Evolutionary conservation across 768 basidiomycete genomes (phyloP).

Genomic region (Boletus subparvulus): DNA sequence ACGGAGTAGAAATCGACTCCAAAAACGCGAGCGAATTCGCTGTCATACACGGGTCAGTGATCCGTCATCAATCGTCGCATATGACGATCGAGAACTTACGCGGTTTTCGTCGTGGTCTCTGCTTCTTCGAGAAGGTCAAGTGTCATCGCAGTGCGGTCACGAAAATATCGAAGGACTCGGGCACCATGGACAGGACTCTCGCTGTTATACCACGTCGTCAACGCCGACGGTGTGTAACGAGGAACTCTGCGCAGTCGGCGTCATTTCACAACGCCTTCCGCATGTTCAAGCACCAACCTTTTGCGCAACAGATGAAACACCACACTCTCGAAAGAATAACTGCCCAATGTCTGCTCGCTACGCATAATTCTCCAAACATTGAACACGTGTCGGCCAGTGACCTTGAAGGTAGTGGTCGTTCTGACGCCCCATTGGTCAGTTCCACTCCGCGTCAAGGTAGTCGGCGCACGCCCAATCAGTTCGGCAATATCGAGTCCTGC

Average conservation of each 20-base stretch:
- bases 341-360: conserved; percentile 70
- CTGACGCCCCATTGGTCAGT: conserved; percentile 68
- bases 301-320: conserved; percentile 75
- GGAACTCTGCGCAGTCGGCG: conserved; percentile 57
- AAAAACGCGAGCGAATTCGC: conserved; percentile 96
- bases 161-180: conserved; percentile 61
- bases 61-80: neutral
- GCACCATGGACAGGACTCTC: conserved; percentile 52
- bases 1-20: conserved; percentile 98
- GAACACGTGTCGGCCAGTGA: conserved; percentile 85
- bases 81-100: conserved; percentile 47
- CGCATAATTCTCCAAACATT: conserved; percentile 94
- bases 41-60: conserved; percentile 32
- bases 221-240: conserved; percentile 58
- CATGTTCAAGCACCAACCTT: conserved; percentile 48
- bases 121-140: conserved; percentile 79
- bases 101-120: conserved; percentile 85
- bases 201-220: conserved; percentile 71
- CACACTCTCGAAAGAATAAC: conserved; percentile 89
- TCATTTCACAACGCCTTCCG: neutral
- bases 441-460: conserved; percentile 31
- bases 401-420: conserved; percentile 79
- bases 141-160: conserved; percentile 62
- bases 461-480: conserved; percentile 72
- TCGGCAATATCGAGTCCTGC: conserved; percentile 73